A percentile compares a stretch with the other conserved stretches of the same genome.
These are phyloP conservation scores for Monosporascus sp. DNA, from an alignment of 2,329 filamentous ascomycete species.

Conservation along the genomic window DNA sequence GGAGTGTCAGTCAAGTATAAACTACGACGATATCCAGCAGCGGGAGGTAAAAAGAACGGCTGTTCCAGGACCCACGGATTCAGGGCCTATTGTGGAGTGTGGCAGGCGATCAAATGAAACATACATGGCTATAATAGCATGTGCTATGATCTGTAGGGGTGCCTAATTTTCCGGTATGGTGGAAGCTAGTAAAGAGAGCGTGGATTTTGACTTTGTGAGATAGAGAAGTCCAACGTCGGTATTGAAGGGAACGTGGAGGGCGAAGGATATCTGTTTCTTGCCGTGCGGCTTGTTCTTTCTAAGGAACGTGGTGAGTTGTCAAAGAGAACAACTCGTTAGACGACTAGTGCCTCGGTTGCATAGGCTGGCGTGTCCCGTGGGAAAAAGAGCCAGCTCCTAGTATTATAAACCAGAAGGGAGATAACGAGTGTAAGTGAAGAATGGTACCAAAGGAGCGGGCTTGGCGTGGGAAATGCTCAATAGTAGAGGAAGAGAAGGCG, in stretches of 20 bases:
- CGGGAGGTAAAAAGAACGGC: neutral
- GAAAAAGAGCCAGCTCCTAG: slow-evolving; percentile 53
- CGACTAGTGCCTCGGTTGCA: slow-evolving; percentile 26
- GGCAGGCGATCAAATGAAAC: slow-evolving; percentile 28
- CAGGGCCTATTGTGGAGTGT: slow-evolving; percentile 32
- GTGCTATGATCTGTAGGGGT: slow-evolving; percentile 25
- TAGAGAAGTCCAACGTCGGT: slow-evolving; percentile 35
- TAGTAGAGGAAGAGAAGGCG: slow-evolving; percentile 37
- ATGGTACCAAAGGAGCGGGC: slow-evolving; percentile 46
- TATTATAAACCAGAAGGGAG: slow-evolving; percentile 38
- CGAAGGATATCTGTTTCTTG: slow-evolving; percentile 9
- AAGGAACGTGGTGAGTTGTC: slow-evolving; percentile 40
- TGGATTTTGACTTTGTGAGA: slow-evolving; percentile 24
- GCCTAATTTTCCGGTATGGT: slow-evolving; percentile 24
- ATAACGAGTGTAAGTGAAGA: slow-evolving; percentile 31
- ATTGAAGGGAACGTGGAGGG: slow-evolving; percentile 28
- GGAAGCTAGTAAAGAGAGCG: slow-evolving; percentile 30
- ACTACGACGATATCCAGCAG: neutral
- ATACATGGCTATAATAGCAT: slow-evolving; percentile 34
- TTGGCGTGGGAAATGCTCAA: slow-evolving; percentile 32
- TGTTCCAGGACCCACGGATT: slow-evolving; percentile 15
- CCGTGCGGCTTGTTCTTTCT: slow-evolving; percentile 11
- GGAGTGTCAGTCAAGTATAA: neutral
- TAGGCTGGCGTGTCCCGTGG: slow-evolving; percentile 33
- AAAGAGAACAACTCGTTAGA: slow-evolving; percentile 37